Evolutionary conservation across 2,329 filamentous ascomycete species (phyloP), one percentile per base, ranked within the genome.

Genomic region (Fusarium sp.): DNA sequence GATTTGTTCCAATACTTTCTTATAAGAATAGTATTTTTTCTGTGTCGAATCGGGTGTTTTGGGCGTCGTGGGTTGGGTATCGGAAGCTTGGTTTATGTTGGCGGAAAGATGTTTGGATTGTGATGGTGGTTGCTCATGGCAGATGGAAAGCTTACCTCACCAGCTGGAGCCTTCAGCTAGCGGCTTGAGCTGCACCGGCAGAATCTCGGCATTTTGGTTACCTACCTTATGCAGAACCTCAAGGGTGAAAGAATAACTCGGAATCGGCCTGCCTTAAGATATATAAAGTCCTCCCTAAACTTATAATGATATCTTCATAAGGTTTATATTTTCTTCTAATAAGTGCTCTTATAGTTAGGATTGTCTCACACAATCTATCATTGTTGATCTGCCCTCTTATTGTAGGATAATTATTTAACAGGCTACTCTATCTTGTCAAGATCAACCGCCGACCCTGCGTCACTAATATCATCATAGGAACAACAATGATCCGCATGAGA

Each of bases 71-170:
- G 35, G 49, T 61, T 42, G 54, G 69, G 57, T 53, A 61, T 66
- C 58, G 46, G 37, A 42, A 67, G 65, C 63, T 73, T 39, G 29
- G 26, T 62, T 58, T 72, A 47, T 63, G 63, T 62, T 48, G 48
- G 49, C 47, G 59, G 44, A 44, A 48, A 50, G 60, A 50, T 57
- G 66, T 65, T 63, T 62, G 38, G 61, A 46, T 63, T 62, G 59
- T 66, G 48, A 68, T 63, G 64, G 60, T 61, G 63, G 69, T 65
- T 73, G 62, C 52, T 57, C 60, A 67, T 60, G 46, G 70, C 65
- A 69, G 70, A 68, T 71, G 73, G 73, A 63, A 73, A 80, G 80
- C 80, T 81, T 81, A 81, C 79, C 79, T 81, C 79, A 81, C 76
- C 74, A 72, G 74, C 70, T 79, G 79, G 73, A 81, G 78, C 78